Percentiles rank a stretch among this genome's conserved stretches.
Conservation (phyloP, 352 stramenopile genomes). For the Phytophthora chlamydospora region DNA sequence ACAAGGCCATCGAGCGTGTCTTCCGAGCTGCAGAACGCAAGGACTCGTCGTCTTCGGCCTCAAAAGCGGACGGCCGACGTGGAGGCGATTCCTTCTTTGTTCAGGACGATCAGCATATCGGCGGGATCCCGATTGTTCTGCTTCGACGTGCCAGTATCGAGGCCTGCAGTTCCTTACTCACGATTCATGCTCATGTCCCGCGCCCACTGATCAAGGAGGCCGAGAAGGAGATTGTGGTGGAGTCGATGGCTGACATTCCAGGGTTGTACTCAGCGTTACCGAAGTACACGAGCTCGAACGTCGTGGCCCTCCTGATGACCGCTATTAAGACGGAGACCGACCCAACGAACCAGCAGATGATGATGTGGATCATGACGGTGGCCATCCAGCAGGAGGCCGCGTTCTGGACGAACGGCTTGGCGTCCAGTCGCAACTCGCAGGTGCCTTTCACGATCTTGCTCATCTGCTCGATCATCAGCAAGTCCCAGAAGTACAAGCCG, state of each 20-base stretch:
- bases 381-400: slow-evolving; percentile 88
- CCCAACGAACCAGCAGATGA: slow-evolving; percentile 90
- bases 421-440: slow-evolving; percentile 85
- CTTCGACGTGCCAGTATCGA: slow-evolving; percentile 80
- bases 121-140: slow-evolving; percentile 75
- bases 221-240: slow-evolving; percentile 67
- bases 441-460: slow-evolving; percentile 85
- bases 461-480: slow-evolving; percentile 86
- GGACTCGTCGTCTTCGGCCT: slow-evolving; percentile 37
- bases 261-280: slow-evolving; percentile 82
- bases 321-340: slow-evolving; percentile 83
- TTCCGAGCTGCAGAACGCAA: slow-evolving; percentile 55
- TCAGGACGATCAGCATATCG: slow-evolving; percentile 71
- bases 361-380: slow-evolving; percentile 87
- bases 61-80: slow-evolving; percentile 48
- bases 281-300: slow-evolving; percentile 87
- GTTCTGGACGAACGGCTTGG: slow-evolving; percentile 80
- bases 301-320: slow-evolving; percentile 83
- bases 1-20: slow-evolving; percentile 81
- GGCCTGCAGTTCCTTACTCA: slow-evolving; percentile 82
- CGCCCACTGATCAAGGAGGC: slow-evolving; percentile 81
- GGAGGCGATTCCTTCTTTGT: slow-evolving; percentile 53
- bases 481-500: slow-evolving; percentile 82
- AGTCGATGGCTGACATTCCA: slow-evolving; percentile 67
- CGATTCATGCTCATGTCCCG: slow-evolving; percentile 81